A percentile compares a stretch with the other conserved stretches of the same genome.
phyloP scores from a whole-genome alignment of 2,329 filamentous ascomycete genomes.

The Apiospora marii region DNA sequence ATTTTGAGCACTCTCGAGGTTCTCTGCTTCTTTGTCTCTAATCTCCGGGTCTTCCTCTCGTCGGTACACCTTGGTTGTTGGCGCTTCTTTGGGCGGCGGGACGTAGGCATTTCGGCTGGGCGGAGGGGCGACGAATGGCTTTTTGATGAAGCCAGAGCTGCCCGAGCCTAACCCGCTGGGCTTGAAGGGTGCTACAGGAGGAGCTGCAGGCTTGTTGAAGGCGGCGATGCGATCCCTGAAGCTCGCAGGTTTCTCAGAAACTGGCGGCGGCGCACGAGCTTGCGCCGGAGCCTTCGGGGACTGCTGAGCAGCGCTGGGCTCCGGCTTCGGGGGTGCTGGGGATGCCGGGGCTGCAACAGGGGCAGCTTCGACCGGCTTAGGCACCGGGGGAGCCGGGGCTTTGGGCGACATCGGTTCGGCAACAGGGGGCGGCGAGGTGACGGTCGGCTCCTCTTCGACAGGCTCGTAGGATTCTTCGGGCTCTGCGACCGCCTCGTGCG shows the following conservation, averaged over 20 bases:
- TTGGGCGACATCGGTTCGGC: constrained; percentile 37
- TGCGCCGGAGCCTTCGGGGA: constrained; percentile 49
- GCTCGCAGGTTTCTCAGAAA: constrained; percentile 74
- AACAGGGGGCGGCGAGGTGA: constrained; percentile 36
- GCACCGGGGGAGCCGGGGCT: constrained; percentile 41
- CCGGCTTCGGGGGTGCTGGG: constrained; percentile 40
- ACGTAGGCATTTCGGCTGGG: constrained; percentile 93
- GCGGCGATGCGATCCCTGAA: constrained; percentile 97
- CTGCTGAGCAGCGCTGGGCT: constrained; percentile 48
- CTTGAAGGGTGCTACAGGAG: constrained; percentile 90
- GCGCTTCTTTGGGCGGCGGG: constrained; percentile 78
- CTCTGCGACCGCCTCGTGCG: constrained; percentile 35
- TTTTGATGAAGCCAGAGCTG: constrained; percentile 83
- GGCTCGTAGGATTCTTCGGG: constrained; percentile 32
- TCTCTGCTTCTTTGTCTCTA: constrained; percentile 70
- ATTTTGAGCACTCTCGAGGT: constrained; percentile 70
- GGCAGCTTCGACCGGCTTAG: constrained; percentile 48
- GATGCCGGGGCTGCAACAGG: constrained; percentile 45
- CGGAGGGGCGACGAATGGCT: constrained; percentile 94
- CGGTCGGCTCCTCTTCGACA: constrained; percentile 44
- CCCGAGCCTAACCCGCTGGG: constrained; percentile 69
- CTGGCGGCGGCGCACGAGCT: constrained; percentile 69
- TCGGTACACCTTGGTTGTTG: constrained; percentile 75
- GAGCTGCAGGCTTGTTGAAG: constrained; percentile 89
- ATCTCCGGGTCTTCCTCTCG: constrained; percentile 86